A percentile compares a stretch with the other conserved stretches of the same genome.
phyloP scores from a whole-genome alignment of 306 rosid genomes.

The Ammopiptanthus mongolicus region DNA sequence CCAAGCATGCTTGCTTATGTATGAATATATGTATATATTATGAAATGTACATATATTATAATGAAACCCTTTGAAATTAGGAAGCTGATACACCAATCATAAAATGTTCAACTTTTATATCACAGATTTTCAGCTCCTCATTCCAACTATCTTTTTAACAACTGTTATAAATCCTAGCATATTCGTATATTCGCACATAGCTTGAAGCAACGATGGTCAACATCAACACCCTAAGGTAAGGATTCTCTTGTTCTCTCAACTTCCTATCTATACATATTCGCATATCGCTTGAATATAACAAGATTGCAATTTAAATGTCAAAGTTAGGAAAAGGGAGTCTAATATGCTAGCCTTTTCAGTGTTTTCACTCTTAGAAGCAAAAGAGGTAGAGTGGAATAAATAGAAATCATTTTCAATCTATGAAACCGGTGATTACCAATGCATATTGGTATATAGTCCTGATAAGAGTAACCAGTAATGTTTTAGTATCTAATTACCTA shows the following conservation, averaged over 20 bases:
- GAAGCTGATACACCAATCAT: neutral
- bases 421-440: neutral
- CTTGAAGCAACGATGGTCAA: neutral
- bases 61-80: neutral
- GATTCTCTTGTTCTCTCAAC: neutral
- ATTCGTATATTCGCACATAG: conserved; percentile 2
- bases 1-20: neutral
- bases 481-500: no score
- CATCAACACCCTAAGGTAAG: neutral
- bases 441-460: neutral
- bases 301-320: neutral
- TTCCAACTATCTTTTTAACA: no score
- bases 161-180: neutral
- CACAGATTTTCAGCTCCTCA: neutral
- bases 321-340: neutral
- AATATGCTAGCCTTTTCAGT: neutral
- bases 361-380: neutral
- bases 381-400: neutral
- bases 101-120: neutral
- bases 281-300: neutral
- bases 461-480: neutral
- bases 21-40: neutral
- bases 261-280: neutral
- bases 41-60: no score
- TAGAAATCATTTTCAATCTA: neutral